Evolutionary conservation across 805 yeast species (phyloP).

Genomic region (Hanseniaspora lindneri): DNA sequence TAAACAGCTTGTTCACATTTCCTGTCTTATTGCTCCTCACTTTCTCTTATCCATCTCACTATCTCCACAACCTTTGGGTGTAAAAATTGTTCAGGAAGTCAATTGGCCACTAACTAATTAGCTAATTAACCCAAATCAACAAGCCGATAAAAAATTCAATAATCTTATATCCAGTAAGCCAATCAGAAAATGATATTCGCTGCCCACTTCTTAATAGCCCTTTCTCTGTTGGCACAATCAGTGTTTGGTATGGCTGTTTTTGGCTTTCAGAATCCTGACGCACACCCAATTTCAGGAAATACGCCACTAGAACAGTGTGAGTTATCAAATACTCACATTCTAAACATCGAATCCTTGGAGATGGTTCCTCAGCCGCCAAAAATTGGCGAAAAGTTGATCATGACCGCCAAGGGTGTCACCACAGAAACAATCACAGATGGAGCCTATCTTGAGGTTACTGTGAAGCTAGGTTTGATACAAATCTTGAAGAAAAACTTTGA

Average conservation of each 20-base stretch:
- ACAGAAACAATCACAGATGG: conserved; percentile 56
- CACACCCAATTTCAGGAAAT: conserved; percentile 74
- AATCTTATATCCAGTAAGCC: background rate
- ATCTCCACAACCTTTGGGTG: too few relatives aligned
- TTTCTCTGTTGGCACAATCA: background rate
- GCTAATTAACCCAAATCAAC: too few relatives aligned
- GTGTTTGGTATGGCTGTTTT: background rate
- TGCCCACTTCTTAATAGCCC: background rate
- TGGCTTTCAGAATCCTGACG: background rate
- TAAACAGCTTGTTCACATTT: too few relatives aligned
- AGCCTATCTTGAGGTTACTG: conserved; percentile 89
- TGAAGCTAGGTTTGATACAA: conserved; percentile 81
- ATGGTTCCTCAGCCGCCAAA: conserved; percentile 80
- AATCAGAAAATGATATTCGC: background rate
- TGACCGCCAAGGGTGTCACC: conserved; percentile 61
- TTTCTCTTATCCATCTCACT: too few relatives aligned
- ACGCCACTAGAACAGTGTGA: conserved; percentile 80
- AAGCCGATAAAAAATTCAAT: too few relatives aligned
- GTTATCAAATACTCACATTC: conserved; percentile 45
- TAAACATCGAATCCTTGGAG: conserved; percentile 47
- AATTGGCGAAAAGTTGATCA: conserved; percentile 73
- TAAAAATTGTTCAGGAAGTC: too few relatives aligned
- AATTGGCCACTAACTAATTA: too few relatives aligned
- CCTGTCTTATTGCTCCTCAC: too few relatives aligned
- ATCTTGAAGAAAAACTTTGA: conserved; percentile 83